Conservation (phyloP, 176 grass and related monocot species). For the Dendrocalamus sinicus region DNA sequence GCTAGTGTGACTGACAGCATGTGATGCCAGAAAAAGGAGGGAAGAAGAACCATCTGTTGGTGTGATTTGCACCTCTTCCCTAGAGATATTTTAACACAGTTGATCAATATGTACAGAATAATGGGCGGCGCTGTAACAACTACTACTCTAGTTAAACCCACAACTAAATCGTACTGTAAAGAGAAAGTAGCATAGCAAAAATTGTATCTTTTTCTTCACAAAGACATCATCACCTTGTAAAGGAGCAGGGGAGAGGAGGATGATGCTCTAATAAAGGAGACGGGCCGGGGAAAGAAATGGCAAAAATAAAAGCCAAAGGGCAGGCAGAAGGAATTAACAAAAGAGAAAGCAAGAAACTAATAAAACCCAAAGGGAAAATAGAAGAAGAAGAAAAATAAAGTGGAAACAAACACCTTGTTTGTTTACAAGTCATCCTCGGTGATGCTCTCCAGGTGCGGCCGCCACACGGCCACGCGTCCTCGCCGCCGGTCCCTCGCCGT, state of each 20-base stretch:
- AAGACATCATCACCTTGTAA: constrained; percentile 68
- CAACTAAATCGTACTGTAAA: constrained; percentile 42
- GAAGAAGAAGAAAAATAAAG: not conserved
- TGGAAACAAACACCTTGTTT: constrained; percentile 48
- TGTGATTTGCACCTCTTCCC: constrained; percentile 19
- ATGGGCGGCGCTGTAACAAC: not conserved
- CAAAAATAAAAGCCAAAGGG: constrained; percentile 44
- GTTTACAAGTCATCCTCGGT: constrained; percentile 92
- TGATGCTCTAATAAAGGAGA: constrained; percentile 59
- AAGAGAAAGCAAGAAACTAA: constrained; percentile 49
- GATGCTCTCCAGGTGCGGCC: constrained; percentile 96
- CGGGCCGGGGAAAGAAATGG: constrained; percentile 36
- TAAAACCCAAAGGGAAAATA: constrained; percentile 4
- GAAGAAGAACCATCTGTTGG: not conserved
- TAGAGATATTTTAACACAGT: not conserved
- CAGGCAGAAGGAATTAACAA: constrained; percentile 57
- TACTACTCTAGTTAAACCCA: not conserved
- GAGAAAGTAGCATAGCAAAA: constrained; percentile 54
- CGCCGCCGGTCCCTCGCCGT: constrained; percentile 66
- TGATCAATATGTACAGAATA: not conserved
- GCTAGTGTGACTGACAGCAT: constrained; percentile 19
- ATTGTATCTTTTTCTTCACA: constrained; percentile 63
- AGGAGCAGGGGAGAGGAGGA: constrained; percentile 55
- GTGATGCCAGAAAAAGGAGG: not conserved
- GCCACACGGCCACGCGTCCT: constrained; percentile 86